Base-by-base conservation (phyloP, 2,329 filamentous ascomycete genomes). In the Diaporthe australafricana region DNA sequence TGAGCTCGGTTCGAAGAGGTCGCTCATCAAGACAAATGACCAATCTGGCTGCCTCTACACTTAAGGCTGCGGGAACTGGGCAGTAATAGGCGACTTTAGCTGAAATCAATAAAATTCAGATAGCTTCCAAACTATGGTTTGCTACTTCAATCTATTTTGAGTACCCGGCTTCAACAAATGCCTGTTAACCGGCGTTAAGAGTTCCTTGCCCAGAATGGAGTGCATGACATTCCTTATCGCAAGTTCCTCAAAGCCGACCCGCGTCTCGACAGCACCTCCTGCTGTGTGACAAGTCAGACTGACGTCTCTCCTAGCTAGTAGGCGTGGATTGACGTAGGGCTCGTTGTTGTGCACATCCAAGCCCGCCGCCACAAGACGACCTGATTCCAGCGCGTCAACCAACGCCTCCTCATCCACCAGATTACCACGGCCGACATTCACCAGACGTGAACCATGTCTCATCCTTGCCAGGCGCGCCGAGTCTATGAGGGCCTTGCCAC, bases 351-450 rank as follows among this genome's bases (percentile, higher is more conserved):
- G 85, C 16, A 89, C 87, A 77, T 89, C 87, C 47, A 89, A 75
- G 0, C 85, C 87, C 1, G 84, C 86, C 3, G 84, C 82, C 1
- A 78, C 76, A 5, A 89, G 71, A 3, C 79, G 81, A 0, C 86
- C 86, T 16, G 79, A 78, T 60, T 86, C 83, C 73, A 89, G 76
- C 16, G 86, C 86, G 50, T 79, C 80, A 4, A 84, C 82, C 2
- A 89, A 77, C 17, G 86, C 86, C 17, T 82, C 80, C 74, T 88
- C 86, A 75, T 88, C 84, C 14, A 89, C 80, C n/a, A 89, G 77
- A 63, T 83, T 84, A 0, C 87, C 87, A 20, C 87, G 78, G n/a
- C 87, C 87, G 56, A 89, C 87, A 76, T 90, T 90, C 2, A 90
- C 84, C 5, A 90, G 78, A 1, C 87, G 77, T 12, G 84, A 80